A percentile compares a stretch with the other conserved stretches of the same genome.
phyloP scores from a whole-genome alignment of 1,284 basidiomycete species.

The Coriolopsis trogii region DNA sequence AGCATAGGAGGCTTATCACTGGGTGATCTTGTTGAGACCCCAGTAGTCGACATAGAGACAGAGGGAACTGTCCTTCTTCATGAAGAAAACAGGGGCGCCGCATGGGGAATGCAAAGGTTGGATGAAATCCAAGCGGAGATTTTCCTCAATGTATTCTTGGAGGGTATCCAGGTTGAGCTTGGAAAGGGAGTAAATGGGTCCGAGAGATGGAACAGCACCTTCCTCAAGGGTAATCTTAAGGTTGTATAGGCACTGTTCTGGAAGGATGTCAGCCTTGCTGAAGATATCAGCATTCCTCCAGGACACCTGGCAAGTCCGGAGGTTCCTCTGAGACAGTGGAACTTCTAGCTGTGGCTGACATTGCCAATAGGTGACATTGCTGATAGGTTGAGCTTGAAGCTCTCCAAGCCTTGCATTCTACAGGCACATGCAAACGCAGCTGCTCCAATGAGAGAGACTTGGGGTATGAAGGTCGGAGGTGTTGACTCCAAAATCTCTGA shows the following conservation, averaged over 20 bases:
- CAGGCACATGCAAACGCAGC: slow-evolving; percentile 11
- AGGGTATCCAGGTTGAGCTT: slow-evolving; percentile 32
- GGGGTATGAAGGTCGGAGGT: neutral
- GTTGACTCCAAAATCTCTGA: neutral
- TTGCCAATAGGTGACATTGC: no score
- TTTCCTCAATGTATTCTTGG: slow-evolving; percentile 38
- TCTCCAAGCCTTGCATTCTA: slow-evolving; percentile 5
- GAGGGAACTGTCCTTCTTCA: slow-evolving; percentile 33
- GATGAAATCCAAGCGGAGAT: slow-evolving; percentile 40
- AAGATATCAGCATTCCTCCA: slow-evolving; percentile 18
- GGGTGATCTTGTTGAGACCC: slow-evolving; percentile 42
- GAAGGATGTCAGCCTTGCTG: slow-evolving; percentile 15
- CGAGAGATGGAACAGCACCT: slow-evolving; percentile 9
- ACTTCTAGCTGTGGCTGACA: neutral
- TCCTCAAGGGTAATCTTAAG: slow-evolving; percentile 19
- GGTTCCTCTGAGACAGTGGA: slow-evolving; percentile 3
- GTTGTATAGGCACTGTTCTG: slow-evolving; percentile 15
- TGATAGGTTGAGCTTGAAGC: slow-evolving; percentile 9
- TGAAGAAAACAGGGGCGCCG: slow-evolving; percentile 32
- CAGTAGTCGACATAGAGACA: slow-evolving; percentile 46
- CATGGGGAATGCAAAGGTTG: slow-evolving; percentile 37
- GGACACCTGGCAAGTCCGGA: slow-evolving; percentile 29
- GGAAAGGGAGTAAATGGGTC: slow-evolving; percentile 30
- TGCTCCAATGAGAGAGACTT: slow-evolving; percentile 12
- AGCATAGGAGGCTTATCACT: no score